phyloP scores from a whole-genome alignment of 257 asterid species.

The Petunia secreta region DNA sequence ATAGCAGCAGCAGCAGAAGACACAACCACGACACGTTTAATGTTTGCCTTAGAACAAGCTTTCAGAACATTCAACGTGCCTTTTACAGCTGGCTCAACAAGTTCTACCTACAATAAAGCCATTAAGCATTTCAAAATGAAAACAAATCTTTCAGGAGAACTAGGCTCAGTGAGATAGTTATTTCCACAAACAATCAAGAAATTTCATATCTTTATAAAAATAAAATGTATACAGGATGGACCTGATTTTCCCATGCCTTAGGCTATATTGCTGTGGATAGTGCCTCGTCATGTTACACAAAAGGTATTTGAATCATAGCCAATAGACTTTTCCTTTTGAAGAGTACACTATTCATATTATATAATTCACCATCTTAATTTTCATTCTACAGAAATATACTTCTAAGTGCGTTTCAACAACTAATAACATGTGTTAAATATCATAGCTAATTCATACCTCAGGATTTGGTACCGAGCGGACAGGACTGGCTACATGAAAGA shows the following conservation, averaged over 20 bases:
- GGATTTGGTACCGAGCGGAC: conserved; percentile 75
- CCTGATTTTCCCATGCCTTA: not conserved
- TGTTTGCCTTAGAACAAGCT: conserved; percentile 70
- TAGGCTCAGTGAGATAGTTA: not conserved
- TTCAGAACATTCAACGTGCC: conserved; percentile 79
- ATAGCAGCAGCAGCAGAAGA: conserved; percentile 66
- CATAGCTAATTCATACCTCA: conserved; percentile 45
- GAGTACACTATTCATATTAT: too few species aligned
- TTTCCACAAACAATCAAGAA: not conserved
- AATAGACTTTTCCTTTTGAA: too few species aligned
- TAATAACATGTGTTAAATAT: too few species aligned
- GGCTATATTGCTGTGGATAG: not conserved
- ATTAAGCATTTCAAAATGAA: not conserved
- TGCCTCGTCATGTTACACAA: not conserved
- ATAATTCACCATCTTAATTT: too few species aligned
- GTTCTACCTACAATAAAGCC: conserved; percentile 59
- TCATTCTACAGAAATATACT: too few species aligned
- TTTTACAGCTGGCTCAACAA: conserved; percentile 72
- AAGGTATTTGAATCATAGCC: too few species aligned
- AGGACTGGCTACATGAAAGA: conserved; percentile 82
- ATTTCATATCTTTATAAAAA: not conserved
- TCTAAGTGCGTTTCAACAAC: too few species aligned
- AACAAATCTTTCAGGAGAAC: not conserved
- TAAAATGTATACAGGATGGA: not conserved
- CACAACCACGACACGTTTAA: conserved; percentile 64